Evolutionary conservation across 306 rosid genomes (phyloP).

Genomic region (Cucurbita pepo): DNA sequence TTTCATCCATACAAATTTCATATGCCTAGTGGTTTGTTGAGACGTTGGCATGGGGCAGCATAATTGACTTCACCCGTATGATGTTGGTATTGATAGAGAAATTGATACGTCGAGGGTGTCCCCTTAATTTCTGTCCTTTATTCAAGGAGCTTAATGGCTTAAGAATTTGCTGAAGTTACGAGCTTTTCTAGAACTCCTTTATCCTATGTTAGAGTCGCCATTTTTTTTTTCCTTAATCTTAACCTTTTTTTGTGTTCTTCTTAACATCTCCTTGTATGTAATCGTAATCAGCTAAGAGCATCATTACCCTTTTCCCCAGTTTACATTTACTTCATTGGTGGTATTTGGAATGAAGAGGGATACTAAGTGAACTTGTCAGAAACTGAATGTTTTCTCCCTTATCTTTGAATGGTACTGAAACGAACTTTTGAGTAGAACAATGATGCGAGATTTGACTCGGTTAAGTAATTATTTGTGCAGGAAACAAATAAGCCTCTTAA

Average conservation of each 20-base stretch:
- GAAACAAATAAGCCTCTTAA: neutral
- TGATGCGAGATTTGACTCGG: neutral
- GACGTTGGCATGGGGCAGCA: neutral
- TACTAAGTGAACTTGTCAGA: neutral
- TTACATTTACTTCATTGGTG: neutral
- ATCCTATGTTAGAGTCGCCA: neutral
- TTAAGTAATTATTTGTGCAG: neutral
- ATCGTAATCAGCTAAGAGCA: neutral
- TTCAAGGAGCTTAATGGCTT: neutral
- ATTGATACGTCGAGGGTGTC: neutral
- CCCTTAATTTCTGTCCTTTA: neutral
- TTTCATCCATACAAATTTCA: neutral
- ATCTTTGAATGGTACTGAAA: neutral
- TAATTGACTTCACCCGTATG: neutral
- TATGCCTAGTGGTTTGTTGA: neutral
- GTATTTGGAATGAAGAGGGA: neutral
- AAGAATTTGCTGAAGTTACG: neutral
- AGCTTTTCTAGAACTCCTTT: neutral
- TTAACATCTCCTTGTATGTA: neutral
- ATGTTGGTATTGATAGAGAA: neutral
- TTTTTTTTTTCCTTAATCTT: neutral
- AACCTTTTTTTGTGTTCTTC: neutral
- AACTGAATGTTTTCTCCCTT: neutral
- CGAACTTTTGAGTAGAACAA: neutral
- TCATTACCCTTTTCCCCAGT: neutral